These are phyloP conservation scores for Claviceps spartinae DNA, from an alignment of 2,329 filamentous ascomycete genomes.

Conservation along the genomic window DNA sequence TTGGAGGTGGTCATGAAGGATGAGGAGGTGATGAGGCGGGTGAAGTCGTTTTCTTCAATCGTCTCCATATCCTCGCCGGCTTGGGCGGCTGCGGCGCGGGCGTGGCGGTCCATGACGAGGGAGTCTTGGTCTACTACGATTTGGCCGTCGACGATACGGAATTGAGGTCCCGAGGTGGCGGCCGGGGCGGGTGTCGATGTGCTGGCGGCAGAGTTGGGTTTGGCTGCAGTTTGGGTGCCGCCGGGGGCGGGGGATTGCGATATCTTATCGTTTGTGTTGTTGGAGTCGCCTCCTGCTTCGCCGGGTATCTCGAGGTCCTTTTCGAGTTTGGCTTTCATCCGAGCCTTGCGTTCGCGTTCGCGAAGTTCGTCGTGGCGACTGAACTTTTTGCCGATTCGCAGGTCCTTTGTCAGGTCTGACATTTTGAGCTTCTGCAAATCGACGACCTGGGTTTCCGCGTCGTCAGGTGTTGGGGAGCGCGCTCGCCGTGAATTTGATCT, in stretches of 20 bases:
- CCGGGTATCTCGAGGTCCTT: slow-evolving; percentile 14
- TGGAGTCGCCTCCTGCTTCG: slow-evolving; percentile 8
- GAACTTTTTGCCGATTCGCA: slow-evolving; percentile 61
- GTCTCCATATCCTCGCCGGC: slow-evolving; percentile 42
- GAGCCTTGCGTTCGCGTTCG: slow-evolving; percentile 44
- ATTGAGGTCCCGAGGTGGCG: slow-evolving; percentile 32
- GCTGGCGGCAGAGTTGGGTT: slow-evolving; percentile 6
- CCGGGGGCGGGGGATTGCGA: slow-evolving; percentile 8
- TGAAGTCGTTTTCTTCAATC: slow-evolving; percentile 68
- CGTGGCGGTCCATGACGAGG: slow-evolving; percentile 54
- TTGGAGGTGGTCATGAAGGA: slow-evolving; percentile 52
- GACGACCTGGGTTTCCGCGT: slow-evolving; percentile 48
- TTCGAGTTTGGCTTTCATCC: slow-evolving; percentile 17
- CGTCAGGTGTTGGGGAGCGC: slow-evolving; percentile 45
- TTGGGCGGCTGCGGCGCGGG: slow-evolving; percentile 38
- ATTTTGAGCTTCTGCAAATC: slow-evolving; percentile 56
- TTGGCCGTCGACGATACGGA: slow-evolving; percentile 56
- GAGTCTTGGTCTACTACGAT: slow-evolving; percentile 59
- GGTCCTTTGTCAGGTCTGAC: slow-evolving; percentile 56
- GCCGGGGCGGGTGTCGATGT: slow-evolving; percentile 8
- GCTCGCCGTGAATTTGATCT: slow-evolving; percentile 19
- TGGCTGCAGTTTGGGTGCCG: slow-evolving; percentile 1
- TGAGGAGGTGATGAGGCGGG: slow-evolving; percentile 52
- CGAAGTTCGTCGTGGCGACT: slow-evolving; percentile 60
- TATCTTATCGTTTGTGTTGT: slow-evolving; percentile 3